These are phyloP conservation scores for Diaporthe eres DNA, from an alignment of 2,329 filamentous ascomycete genomes.

Conservation along the genomic window DNA sequence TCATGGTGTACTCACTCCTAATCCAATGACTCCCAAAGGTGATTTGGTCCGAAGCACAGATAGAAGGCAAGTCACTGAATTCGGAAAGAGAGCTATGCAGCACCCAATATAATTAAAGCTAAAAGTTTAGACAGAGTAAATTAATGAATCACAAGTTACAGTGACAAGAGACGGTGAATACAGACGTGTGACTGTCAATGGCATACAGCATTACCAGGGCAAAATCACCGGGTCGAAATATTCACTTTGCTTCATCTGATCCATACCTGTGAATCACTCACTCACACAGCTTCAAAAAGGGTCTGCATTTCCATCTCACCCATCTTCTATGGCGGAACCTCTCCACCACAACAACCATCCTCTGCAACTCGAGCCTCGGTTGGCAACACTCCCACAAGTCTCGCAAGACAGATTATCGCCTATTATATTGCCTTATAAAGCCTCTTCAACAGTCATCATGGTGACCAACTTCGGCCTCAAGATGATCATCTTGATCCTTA, in stretches of 20 bases:
- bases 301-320: background rate
- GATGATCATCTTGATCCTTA: background rate
- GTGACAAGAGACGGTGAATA: background rate
- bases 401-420: background rate
- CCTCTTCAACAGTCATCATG: background rate
- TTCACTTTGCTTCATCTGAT: background rate
- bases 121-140: no score
- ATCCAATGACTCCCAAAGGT: no score
- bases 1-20: no score
- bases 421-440: no score
- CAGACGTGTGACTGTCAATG: background rate
- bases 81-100: no score
- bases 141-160: no score
- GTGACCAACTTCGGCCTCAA: background rate
- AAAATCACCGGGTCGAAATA: background rate
- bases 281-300: background rate
- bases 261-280: background rate
- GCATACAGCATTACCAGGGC: background rate
- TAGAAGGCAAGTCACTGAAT: no score
- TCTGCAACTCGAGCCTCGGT: background rate
- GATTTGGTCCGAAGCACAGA: no score
- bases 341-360: background rate
- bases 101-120: no score
- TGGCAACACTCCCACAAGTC: background rate
- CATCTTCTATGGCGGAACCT: fast-evolving